Percentiles rank a stretch among this genome's conserved stretches.
These are phyloP conservation scores for Wickerhamiella qilinensis DNA, from an alignment of 805 yeast species.

Conservation along the genomic window DNA sequence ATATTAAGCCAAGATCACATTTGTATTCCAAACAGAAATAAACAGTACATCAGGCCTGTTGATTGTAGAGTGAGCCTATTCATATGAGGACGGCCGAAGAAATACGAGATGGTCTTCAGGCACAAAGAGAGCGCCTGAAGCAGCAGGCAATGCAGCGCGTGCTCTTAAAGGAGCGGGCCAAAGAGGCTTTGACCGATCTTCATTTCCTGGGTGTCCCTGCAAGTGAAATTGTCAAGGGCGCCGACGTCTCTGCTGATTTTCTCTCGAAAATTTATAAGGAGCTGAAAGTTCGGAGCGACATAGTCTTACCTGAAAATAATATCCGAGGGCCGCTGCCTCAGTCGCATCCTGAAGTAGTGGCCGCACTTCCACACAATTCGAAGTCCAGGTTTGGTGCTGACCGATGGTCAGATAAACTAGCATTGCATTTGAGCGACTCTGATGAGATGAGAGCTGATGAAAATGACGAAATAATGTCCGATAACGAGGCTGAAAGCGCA, in stretches of 20 bases:
- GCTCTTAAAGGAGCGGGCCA: background rate
- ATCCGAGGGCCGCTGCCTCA: background rate
- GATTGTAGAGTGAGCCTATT: too few relatives aligned
- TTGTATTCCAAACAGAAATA: too few relatives aligned
- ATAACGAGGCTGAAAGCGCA: too few relatives aligned
- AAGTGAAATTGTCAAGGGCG: background rate
- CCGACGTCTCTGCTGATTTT: constrained; percentile 4
- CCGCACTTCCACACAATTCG: background rate
- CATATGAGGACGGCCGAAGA: background rate
- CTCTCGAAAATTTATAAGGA: constrained; percentile 4
- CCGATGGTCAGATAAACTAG: constrained; percentile 12
- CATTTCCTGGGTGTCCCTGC: constrained; percentile 3
- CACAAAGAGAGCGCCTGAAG: background rate
- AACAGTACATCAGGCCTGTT: too few relatives aligned
- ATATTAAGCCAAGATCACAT: too few relatives aligned
- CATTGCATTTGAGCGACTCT: constrained; percentile 12
- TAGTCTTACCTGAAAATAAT: background rate
- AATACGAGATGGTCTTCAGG: background rate
- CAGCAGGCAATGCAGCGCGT: background rate
- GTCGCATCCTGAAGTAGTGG: background rate
- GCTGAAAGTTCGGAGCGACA: background rate
- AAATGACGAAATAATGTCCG: too few relatives aligned
- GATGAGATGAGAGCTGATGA: constrained; percentile 5
- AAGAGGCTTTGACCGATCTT: background rate
- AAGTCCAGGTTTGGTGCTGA: constrained; percentile 11